These are phyloP conservation scores for Cucurbita ficifolia DNA, from an alignment of 306 rosid genomes.

Conservation along the genomic window DNA sequence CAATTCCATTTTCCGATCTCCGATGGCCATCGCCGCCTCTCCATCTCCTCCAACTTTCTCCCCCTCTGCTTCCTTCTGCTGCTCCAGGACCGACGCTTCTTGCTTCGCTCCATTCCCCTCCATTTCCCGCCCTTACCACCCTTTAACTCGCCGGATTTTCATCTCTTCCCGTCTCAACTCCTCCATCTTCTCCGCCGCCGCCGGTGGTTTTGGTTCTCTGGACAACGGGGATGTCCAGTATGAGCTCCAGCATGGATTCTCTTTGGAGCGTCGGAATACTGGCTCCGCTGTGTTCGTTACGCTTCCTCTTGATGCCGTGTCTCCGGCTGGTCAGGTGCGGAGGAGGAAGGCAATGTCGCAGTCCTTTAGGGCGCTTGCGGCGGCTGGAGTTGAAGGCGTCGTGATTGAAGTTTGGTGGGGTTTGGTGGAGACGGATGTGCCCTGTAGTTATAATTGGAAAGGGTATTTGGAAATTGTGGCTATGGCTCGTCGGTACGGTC, in stretches of 20 bases:
- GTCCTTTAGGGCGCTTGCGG: constrained; percentile 48
- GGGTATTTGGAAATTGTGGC: constrained; percentile 51
- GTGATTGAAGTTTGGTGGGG: constrained; percentile 94
- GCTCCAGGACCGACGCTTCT: constrained; percentile 15
- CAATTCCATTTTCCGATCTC: neutral
- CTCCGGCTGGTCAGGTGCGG: constrained; percentile 15
- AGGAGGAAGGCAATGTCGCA: constrained; percentile 31
- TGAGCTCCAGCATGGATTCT: constrained; percentile 50
- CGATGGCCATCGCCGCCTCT: constrained; percentile 58
- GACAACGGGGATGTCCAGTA: constrained; percentile 43
- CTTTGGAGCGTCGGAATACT: constrained; percentile 30
- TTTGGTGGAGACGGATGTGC: constrained; percentile 57
- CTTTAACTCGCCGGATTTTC: constrained; percentile 12
- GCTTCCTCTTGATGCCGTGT: constrained; percentile 42
- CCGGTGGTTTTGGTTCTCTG: constrained; percentile 39
- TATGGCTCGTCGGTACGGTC: constrained; percentile 42
- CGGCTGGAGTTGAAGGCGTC: constrained; percentile 77
- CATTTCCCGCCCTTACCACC: constrained; percentile 10
- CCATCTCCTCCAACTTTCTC: constrained; percentile 42
- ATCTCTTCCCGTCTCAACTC: constrained; percentile 45
- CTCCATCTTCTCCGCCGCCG: constrained; percentile 40
- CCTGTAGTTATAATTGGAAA: constrained; percentile 60
- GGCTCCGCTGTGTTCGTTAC: constrained; percentile 64
- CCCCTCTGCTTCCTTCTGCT: constrained; percentile 38
- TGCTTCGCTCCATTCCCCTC: constrained; percentile 25